Evolutionary conservation across 208 protist genomes (phyloP).

Genomic region (Naegleria gruberi): DNA sequence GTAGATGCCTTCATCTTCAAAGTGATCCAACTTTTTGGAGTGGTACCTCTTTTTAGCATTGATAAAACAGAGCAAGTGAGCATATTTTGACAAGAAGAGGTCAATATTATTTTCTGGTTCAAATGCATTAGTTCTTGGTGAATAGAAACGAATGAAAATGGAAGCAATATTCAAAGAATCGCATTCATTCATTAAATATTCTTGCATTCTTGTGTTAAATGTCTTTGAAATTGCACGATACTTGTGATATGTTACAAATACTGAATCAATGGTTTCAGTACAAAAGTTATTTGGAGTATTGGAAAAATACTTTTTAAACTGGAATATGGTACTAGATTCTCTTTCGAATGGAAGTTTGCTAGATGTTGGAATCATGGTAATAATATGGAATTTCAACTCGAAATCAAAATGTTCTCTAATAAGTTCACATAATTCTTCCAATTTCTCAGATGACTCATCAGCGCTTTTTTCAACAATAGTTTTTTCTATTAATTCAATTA

Average conservation of each 20-base stretch:
- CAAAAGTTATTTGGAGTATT: not conserved
- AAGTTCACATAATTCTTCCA: not conserved
- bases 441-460: not conserved
- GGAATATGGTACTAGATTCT: not conserved
- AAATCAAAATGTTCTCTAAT: not conserved
- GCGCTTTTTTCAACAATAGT: too few species aligned
- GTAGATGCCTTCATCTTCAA: not conserved
- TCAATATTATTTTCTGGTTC: not conserved
- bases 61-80: not conserved
- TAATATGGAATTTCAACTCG: not conserved
- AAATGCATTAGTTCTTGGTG: not conserved
- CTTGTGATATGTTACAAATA: not conserved
- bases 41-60: not conserved
- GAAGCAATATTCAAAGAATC: not conserved
- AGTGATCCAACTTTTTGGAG: not conserved
- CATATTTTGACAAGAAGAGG: not conserved
- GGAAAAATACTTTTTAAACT: not conserved
- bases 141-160: not conserved
- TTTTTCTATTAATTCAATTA: too few species aligned
- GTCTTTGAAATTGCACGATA: not conserved
- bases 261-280: not conserved
- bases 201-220: not conserved
- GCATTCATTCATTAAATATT: not conserved
- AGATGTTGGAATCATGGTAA: not conserved
- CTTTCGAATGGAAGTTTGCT: not conserved